phyloP scores from a whole-genome alignment of 805 yeast genomes.

The Wickerhamia fluorescens region DNA sequence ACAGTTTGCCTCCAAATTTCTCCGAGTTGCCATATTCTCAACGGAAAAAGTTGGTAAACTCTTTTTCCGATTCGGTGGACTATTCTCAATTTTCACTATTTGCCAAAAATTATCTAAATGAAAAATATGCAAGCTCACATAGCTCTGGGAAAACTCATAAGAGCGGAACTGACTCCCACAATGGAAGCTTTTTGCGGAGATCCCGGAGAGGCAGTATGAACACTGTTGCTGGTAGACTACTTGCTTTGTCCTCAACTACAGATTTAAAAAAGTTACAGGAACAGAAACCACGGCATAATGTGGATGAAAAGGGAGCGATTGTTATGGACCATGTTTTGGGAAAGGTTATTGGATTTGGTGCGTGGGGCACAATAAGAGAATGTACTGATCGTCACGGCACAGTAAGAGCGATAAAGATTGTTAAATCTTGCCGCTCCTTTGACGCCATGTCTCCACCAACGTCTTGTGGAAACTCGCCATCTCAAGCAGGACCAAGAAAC shows the following conservation, averaged over 20 bases:
- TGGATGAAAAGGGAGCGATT: slow-evolving; percentile 62
- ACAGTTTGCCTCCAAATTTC: slow-evolving; percentile 46
- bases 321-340: slow-evolving; percentile 62
- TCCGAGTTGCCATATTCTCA: slow-evolving; percentile 54
- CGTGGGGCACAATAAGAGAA: slow-evolving; percentile 82
- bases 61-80: slow-evolving; percentile 33
- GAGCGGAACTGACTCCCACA: slow-evolving; percentile 8
- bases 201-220: slow-evolving; percentile 25
- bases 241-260: slow-evolving; percentile 31
- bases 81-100: slow-evolving; percentile 36
- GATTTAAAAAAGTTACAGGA: slow-evolving; percentile 23
- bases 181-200: slow-evolving; percentile 24
- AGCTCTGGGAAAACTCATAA: slow-evolving; percentile 14
- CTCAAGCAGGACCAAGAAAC: slow-evolving; percentile 3
- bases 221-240: slow-evolving; percentile 34
- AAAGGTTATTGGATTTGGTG: slow-evolving; percentile 77
- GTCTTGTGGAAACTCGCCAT: slow-evolving; percentile 3
- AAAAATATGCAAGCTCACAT: slow-evolving; percentile 10
- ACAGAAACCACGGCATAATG: slow-evolving; percentile 24
- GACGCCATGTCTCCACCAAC: slow-evolving; percentile 7
- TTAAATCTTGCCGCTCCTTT: slow-evolving; percentile 26
- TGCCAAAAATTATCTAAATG: slow-evolving; percentile 29
- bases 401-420: slow-evolving; percentile 55
- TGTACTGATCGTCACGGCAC: slow-evolving; percentile 37
- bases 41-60: slow-evolving; percentile 40